Conservation (phyloP, 1,284 basidiomycete genomes). For the Ceratobasidium theobromae region DNA sequence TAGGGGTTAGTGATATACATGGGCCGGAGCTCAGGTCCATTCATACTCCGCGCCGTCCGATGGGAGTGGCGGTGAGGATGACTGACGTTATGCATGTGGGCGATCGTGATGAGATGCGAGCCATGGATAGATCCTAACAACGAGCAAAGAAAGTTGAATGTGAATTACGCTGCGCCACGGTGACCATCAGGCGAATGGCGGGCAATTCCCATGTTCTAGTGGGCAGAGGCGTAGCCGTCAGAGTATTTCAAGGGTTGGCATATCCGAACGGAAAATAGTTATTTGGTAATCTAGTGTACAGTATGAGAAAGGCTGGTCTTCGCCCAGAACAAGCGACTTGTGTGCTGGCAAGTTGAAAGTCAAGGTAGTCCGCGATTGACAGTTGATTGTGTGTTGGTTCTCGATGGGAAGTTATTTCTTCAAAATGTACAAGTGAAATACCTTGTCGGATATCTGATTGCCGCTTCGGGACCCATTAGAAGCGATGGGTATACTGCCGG, state of each 20-base stretch:
- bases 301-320: not conserved
- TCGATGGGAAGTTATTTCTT: too few species aligned
- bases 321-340: too few species aligned
- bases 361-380: too few species aligned
- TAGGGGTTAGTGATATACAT: not conserved
- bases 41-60: not conserved
- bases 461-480: slow-evolving; percentile 11
- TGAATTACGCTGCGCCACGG: slow-evolving; percentile 16
- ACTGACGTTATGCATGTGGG: slow-evolving; percentile 12
- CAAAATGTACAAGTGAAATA: too few species aligned
- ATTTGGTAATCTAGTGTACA: too few species aligned
- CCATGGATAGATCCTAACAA: not conserved
- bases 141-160: slow-evolving; percentile 16
- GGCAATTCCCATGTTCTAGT: slow-evolving; percentile 8
- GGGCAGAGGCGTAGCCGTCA: not conserved
- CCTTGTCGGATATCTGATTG: too few species aligned
- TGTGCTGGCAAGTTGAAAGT: too few species aligned
- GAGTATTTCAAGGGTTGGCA: not conserved
- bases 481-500: not conserved
- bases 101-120: not conserved
- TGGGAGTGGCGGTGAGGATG: not conserved
- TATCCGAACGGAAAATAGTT: too few species aligned
- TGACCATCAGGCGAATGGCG: slow-evolving; percentile 8
- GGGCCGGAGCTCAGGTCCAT: slow-evolving; percentile 9
- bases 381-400: too few species aligned